phyloP scores from a whole-genome alignment of 2,329 filamentous ascomycete genomes.

The Xylaria digitata region DNA sequence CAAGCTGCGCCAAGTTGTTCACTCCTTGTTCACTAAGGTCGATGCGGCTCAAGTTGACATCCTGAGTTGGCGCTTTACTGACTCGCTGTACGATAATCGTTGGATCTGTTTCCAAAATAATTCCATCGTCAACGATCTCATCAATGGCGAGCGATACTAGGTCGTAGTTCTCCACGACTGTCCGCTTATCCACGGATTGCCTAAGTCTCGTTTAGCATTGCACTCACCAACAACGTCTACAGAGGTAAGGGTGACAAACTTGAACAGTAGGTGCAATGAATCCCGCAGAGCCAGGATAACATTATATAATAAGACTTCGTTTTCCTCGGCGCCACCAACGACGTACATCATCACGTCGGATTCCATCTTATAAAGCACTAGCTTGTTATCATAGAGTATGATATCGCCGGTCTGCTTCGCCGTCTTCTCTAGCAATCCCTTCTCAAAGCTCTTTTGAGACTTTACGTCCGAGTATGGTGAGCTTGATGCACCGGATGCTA shows the following conservation, averaged over 20 bases:
- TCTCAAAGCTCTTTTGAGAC: slow-evolving; percentile 96
- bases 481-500: slow-evolving; percentile 63
- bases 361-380: slow-evolving; percentile 98
- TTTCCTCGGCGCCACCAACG: slow-evolving; percentile 90
- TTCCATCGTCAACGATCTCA: slow-evolving; percentile 94
- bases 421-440: slow-evolving; percentile 94
- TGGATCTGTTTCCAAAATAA: slow-evolving; percentile 96
- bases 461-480: slow-evolving; percentile 90
- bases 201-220: slow-evolving; percentile 58
- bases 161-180: slow-evolving; percentile 98
- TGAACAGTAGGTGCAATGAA: slow-evolving; percentile 89
- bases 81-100: slow-evolving; percentile 93
- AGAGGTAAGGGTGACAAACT: slow-evolving; percentile 66
- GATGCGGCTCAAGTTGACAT: slow-evolving; percentile 92
- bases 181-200: slow-evolving; percentile 96
- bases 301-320: slow-evolving; percentile 96
- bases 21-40: slow-evolving; percentile 96
- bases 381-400: slow-evolving; percentile 95
- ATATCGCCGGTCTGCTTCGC: slow-evolving; percentile 96
- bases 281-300: slow-evolving; percentile 92
- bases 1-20: slow-evolving; percentile 92
- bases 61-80: slow-evolving; percentile 89
- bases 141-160: slow-evolving; percentile 93
- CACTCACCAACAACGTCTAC: neutral
- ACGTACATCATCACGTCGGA: slow-evolving; percentile 97